These are phyloP conservation scores for Harringtonia lauricola DNA, from an alignment of 2,329 filamentous ascomycete species.

Conservation along the genomic window DNA sequence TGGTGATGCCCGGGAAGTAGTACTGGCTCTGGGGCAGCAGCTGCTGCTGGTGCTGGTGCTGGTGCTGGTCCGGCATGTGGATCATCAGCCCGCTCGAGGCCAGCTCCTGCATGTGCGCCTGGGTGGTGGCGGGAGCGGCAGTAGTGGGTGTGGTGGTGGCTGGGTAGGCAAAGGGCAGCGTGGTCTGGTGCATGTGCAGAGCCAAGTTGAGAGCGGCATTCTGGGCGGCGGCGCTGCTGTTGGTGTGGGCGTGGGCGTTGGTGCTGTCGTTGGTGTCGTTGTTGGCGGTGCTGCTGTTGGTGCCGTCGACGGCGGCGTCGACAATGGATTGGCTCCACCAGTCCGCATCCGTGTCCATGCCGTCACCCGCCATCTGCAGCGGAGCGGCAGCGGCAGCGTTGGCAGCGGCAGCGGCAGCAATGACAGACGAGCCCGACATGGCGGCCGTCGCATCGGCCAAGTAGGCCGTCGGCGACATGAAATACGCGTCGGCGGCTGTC, in stretches of 20 bases:
- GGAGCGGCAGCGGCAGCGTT: not conserved
- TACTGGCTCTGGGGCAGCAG: constrained; percentile 8
- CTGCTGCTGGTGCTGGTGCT: constrained; percentile 12
- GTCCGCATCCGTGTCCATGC: constrained; percentile 10
- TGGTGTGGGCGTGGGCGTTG: not conserved
- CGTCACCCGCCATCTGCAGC: not conserved
- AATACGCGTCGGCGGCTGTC: not conserved
- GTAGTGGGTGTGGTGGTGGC: not conserved
- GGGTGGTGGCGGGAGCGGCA: not conserved
- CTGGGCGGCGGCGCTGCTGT: not conserved
- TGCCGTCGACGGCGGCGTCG: constrained; percentile 5
- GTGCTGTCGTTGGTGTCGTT: not conserved
- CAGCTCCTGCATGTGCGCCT: constrained; percentile 16
- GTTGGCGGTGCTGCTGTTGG: not conserved
- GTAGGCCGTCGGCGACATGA: constrained; percentile 5
- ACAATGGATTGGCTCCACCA: constrained; percentile 11
- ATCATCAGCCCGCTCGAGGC: constrained; percentile 35
- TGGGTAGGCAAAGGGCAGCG: not conserved
- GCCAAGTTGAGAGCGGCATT: not conserved
- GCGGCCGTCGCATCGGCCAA: constrained; percentile 8
- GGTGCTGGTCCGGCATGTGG: constrained; percentile 31
- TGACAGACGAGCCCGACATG: constrained; percentile 6
- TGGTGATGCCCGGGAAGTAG: constrained; percentile 8
- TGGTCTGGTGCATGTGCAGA: not conserved
- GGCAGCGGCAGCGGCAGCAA: constrained; percentile 7